Conservation (phyloP, 495 filamentous ascomycete genomes). For the Daldinia childiae region DNA sequence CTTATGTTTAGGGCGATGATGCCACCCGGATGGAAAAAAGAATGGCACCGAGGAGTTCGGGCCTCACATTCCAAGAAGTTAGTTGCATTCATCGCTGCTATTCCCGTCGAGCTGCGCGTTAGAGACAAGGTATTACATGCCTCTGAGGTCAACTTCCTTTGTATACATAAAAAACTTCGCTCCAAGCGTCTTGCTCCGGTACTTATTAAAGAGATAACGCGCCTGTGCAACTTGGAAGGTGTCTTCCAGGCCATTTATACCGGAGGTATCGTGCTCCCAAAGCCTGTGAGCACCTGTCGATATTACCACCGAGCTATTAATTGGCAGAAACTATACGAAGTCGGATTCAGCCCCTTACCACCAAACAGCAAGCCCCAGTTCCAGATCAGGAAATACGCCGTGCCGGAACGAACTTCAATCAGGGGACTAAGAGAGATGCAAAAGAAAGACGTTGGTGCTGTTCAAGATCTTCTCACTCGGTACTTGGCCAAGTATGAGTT, state of each 20-base stretch:
- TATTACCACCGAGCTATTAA: slow-evolving; percentile 94
- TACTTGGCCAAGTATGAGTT: slow-evolving; percentile 84
- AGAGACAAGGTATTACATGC: slow-evolving; percentile 76
- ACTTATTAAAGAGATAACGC: slow-evolving; percentile 96
- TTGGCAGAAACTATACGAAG: slow-evolving; percentile 94
- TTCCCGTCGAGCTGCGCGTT: slow-evolving; percentile 83
- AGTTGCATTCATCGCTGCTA: slow-evolving; percentile 93
- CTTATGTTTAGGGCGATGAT: slow-evolving; percentile 77
- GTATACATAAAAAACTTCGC: slow-evolving; percentile 96
- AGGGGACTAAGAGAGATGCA: slow-evolving; percentile 82
- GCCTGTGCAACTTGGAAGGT: slow-evolving; percentile 80
- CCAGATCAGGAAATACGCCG: slow-evolving; percentile 80
- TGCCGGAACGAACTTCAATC: slow-evolving; percentile 75
- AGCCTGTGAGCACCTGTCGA: slow-evolving; percentile 87
- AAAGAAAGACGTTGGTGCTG: slow-evolving; percentile 79
- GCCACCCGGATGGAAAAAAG: slow-evolving; percentile 91
- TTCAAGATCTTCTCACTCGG: slow-evolving; percentile 75
- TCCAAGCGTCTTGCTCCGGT: slow-evolving; percentile 90
- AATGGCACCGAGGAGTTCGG: slow-evolving; percentile 96
- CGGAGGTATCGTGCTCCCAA: slow-evolving; percentile 87
- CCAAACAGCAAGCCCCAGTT: slow-evolving; percentile 79
- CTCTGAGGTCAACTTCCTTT: slow-evolving; percentile 97
- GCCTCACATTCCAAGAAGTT: slow-evolving; percentile 79
- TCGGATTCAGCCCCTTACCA: slow-evolving; percentile 88
- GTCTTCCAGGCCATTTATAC: slow-evolving; percentile 97